Percentiles rank a stretch among this genome's conserved stretches.
These are phyloP conservation scores for Tillandsia fasciculata DNA, from an alignment of 176 grass and related monocot genomes.

Conservation along the genomic window DNA sequence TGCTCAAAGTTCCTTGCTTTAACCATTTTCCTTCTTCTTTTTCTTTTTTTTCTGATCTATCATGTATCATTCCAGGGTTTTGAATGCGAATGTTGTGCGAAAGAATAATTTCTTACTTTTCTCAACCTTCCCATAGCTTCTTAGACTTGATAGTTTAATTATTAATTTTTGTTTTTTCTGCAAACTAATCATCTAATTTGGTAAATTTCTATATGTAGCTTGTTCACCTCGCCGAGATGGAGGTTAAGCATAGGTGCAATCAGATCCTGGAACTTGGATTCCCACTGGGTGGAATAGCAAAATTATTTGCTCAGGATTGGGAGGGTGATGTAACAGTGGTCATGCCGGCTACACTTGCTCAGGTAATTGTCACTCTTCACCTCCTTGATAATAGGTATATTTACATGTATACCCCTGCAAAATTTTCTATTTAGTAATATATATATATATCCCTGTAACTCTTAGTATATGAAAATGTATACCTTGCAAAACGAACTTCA, in stretches of 20 bases:
- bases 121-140: too few relatives aligned
- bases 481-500: too few relatives aligned
- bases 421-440: neutral
- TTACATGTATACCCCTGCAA: neutral
- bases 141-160: too few relatives aligned
- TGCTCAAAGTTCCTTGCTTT: neutral
- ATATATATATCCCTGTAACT: too few relatives aligned
- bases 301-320: slow-evolving; percentile 93
- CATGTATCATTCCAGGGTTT: neutral
- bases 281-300: slow-evolving; percentile 68
- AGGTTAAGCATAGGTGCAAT: slow-evolving; percentile 91
- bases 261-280: slow-evolving; percentile 90
- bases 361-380: slow-evolving; percentile 24
- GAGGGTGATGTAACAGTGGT: slow-evolving; percentile 90
- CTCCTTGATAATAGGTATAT: too few relatives aligned
- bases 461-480: too few relatives aligned
- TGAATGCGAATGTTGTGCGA: neutral
- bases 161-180: too few relatives aligned
- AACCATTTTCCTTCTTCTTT: neutral
- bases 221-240: slow-evolving; percentile 77
- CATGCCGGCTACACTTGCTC: slow-evolving; percentile 91
- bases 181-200: neutral
- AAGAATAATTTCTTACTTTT: too few relatives aligned
- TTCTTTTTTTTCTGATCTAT: neutral
- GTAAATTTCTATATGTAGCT: slow-evolving; percentile 40